Evolutionary conservation across 1,284 basidiomycete genomes (phyloP).

Genomic region (Quambalaria eucalypti): DNA sequence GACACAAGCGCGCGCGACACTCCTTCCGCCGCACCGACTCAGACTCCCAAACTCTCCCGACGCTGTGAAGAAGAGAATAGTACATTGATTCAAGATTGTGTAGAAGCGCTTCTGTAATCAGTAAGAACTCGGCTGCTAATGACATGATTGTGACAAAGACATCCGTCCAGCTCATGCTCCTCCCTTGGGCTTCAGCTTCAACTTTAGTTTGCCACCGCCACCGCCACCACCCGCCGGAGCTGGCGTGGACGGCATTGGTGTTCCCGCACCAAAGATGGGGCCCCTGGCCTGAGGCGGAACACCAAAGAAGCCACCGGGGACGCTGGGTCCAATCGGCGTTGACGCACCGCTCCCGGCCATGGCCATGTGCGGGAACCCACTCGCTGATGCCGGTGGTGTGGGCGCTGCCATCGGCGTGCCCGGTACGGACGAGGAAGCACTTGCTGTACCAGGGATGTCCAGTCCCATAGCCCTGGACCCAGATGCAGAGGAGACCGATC

Average conservation of each 20-base stretch:
- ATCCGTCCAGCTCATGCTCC: neutral
- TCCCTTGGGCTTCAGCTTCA: neutral
- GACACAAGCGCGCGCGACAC: too few relatives aligned
- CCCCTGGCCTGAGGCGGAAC: neutral
- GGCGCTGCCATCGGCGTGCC: neutral
- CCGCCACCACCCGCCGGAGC: neutral
- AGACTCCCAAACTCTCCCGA: neutral
- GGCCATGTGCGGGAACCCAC: neutral
- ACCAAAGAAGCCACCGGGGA: neutral
- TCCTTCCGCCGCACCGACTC: neutral
- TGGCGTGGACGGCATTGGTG: neutral
- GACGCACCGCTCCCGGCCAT: neutral
- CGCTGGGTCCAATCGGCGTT: neutral
- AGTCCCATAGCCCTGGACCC: neutral
- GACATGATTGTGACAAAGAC: too few relatives aligned
- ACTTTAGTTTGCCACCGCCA: neutral
- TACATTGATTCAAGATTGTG: neutral
- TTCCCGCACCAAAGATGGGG: neutral
- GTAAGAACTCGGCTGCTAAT: too few relatives aligned
- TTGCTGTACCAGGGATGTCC: neutral
- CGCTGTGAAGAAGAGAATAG: neutral
- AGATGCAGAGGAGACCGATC: neutral
- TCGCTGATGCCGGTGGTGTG: neutral
- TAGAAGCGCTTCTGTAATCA: neutral
- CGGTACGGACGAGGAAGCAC: neutral